These are phyloP conservation scores for Fallopia convolvulus DNA, from an alignment of 148 eudicot genomes.

Conservation along the genomic window DNA sequence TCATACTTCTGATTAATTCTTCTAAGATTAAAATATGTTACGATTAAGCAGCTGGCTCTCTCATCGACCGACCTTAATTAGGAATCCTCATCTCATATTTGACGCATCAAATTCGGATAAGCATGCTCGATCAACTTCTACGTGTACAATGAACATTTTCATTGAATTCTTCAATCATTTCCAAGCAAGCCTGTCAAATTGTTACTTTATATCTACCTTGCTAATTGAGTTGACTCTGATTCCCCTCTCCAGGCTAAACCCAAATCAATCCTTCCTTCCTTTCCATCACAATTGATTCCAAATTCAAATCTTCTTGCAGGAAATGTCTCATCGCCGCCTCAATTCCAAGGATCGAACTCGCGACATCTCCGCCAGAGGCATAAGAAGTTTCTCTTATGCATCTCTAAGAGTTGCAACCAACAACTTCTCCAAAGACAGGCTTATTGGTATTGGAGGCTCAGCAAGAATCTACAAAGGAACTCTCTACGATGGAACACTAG, in stretches of 20 bases:
- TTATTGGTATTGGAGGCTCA: background rate
- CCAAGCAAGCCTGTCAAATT: background rate
- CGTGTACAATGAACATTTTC: background rate
- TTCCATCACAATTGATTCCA: too few relatives aligned
- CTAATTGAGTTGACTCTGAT: background rate
- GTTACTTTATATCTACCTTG: background rate
- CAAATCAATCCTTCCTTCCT: background rate
- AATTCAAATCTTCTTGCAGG: background rate
- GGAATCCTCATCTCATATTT: background rate
- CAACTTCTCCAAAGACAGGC: background rate
- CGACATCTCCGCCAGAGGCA: background rate
- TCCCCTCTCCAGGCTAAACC: too few relatives aligned
- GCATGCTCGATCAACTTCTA: background rate
- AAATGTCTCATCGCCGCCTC: background rate
- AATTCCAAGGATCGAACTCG: background rate
- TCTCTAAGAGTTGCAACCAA: background rate
- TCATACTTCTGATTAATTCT: too few relatives aligned
- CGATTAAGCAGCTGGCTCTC: too few relatives aligned
- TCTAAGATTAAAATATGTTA: too few relatives aligned
- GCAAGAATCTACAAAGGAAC: constrained; percentile 5
- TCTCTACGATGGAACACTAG: background rate
- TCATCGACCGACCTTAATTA: background rate
- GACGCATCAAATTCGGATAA: background rate
- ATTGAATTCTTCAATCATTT: background rate
- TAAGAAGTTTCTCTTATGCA: background rate